Base-by-base conservation (phyloP, 2,329 filamentous ascomycete species). In the Furcasterigmium furcatum region DNA sequence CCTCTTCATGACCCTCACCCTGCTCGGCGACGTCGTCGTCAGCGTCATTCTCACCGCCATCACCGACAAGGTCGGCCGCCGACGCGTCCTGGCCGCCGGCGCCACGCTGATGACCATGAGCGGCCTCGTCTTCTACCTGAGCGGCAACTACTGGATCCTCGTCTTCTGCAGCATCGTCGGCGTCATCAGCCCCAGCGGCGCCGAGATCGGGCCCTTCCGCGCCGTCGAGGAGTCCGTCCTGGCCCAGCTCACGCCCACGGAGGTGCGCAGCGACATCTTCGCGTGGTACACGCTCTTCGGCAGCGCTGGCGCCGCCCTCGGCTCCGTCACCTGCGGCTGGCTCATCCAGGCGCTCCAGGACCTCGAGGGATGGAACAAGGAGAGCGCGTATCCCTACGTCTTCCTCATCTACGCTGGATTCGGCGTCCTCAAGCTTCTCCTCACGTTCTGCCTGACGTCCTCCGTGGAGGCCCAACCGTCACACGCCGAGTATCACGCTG, bases 1-100 rank as follows among this genome's bases (percentile, higher is more conserved):
- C 3, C 62, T 84, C 1, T 85, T 85, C 63, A 85, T 85, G 81
- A 84, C 80, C 1, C 58, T 84, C 50, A 86, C 82, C 0, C 62
- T 85, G 14, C 64, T 71, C 13, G 82, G 82, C 22, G 82, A 85
- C 58, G 72, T 78, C 4, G 56, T 69, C 38, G 76, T 85, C 50
- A 83, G 80, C 55, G 74, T 84, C 47, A 34, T 79, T 19, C 68
- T 85, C 38, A 82, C 81, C 0, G 55, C 80, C 5, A 67, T 82
- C 49, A 79, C 82, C 21, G 82, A 85, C 61, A 66, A 65, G 0
- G 55, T 82, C 42, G 82, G 82, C 4, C 70, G 81, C 22, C 70
- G 72, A 42, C 65, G 64, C 8, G 71, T 80, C 16, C 66, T 85
- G 4, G 67, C 72, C 1, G 52, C 74, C 4, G 82, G 81, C 2